phyloP scores from a whole-genome alignment of 768 basidiomycete genomes.

The Xerocomellus dryophilus region DNA sequence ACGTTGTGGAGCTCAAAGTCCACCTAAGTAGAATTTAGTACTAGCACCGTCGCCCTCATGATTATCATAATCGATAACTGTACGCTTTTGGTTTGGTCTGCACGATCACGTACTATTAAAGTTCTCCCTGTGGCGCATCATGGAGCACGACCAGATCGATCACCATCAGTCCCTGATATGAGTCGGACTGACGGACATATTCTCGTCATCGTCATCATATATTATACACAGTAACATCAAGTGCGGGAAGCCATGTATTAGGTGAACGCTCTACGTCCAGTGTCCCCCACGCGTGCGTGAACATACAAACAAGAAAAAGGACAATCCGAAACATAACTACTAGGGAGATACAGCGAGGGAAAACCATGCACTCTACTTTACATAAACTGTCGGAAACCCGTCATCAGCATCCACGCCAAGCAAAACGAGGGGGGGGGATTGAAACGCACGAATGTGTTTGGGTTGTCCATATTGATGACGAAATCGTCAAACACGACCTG shows the following conservation, averaged over 20 bases:
- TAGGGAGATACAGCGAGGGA: background rate
- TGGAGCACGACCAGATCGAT: slow-evolving; percentile 6
- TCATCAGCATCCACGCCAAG: slow-evolving; percentile 9
- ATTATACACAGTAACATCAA: background rate
- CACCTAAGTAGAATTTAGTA: slow-evolving; percentile 30
- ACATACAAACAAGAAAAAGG: background rate
- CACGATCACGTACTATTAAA: background rate
- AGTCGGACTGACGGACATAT: background rate
- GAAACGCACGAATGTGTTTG: slow-evolving; percentile 36
- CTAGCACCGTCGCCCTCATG: too few species aligned
- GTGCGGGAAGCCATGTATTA: background rate
- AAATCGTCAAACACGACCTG: slow-evolving; percentile 28
- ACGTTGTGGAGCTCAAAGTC: slow-evolving; percentile 53
- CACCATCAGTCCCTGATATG: slow-evolving; percentile 1
- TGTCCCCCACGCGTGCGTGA: background rate
- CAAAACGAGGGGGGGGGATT: background rate
- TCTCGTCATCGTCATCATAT: background rate
- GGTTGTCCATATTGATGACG: slow-evolving; percentile 16
- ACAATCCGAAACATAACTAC: background rate
- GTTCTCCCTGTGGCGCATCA: slow-evolving; percentile 1
- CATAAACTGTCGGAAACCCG: slow-evolving; percentile 17
- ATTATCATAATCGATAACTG: background rate
- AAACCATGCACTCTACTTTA: slow-evolving; percentile 8
- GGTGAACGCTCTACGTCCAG: slow-evolving; percentile 13
- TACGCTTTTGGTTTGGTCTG: background rate